These are phyloP conservation scores for Ustilago shanxiensis DNA, from an alignment of 1,284 basidiomycete species.

Conservation along the genomic window DNA sequence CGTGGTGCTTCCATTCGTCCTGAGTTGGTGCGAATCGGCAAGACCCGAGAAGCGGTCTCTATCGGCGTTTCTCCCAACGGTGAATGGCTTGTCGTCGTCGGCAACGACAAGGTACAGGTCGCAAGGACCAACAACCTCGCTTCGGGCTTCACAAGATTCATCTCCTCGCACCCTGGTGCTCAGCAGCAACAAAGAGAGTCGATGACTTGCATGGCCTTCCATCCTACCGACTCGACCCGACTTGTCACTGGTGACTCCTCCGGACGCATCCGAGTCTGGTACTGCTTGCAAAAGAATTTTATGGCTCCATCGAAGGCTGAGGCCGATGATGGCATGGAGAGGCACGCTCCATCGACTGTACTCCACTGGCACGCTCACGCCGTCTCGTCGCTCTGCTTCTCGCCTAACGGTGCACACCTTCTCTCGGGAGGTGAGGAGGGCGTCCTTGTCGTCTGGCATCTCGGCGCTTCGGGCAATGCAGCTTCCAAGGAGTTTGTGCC, in stretches of 20 bases:
- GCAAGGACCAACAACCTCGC: constrained; percentile 52
- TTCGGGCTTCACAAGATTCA: constrained; percentile 81
- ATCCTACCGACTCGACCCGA: constrained; percentile 84
- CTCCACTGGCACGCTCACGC: constrained; percentile 98
- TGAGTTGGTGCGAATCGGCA: constrained; percentile 75
- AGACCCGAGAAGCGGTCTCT: constrained; percentile 52
- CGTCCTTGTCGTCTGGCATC: constrained; percentile 89
- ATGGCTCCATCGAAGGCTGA: constrained; percentile 52
- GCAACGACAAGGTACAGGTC: constrained; percentile 85
- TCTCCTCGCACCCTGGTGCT: constrained; percentile 70
- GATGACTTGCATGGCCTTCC: constrained; percentile 89
- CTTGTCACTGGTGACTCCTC: constrained; percentile 92
- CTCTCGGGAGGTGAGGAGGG: constrained; percentile 96
- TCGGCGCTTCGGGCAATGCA: constrained; percentile 72
- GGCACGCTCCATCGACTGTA: constrained; percentile 79
- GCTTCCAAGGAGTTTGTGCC: constrained; percentile 78
- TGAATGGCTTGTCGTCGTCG: constrained; percentile 83
- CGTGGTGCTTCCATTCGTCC: constrained; percentile 43
- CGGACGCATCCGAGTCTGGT: constrained; percentile 91
- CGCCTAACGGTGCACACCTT: constrained; percentile 89
- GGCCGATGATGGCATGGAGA: constrained; percentile 38
- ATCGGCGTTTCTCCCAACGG: constrained; percentile 82
- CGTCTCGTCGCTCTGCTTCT: constrained; percentile 89
- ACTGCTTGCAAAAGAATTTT: constrained; percentile 76
- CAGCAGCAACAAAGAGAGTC: constrained; percentile 32